A percentile compares a stretch with the other conserved stretches of the same genome.
Evolutionary conservation across 1,284 basidiomycete genomes (phyloP).

Genomic region (Lentinula novae-zelandiae): DNA sequence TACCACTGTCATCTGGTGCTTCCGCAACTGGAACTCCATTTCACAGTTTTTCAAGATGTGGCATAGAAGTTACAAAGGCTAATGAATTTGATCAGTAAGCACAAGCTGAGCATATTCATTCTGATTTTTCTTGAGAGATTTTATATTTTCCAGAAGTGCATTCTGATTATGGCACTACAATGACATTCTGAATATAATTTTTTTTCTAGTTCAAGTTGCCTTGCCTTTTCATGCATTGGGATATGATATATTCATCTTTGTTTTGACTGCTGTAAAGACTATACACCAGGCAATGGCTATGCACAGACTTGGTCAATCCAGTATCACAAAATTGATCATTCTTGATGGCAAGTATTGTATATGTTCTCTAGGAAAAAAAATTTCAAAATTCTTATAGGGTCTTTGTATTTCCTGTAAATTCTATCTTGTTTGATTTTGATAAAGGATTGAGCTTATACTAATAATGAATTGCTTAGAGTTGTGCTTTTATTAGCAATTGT

Average conservation of each 20-base stretch:
- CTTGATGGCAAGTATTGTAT: neutral
- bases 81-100: neutral
- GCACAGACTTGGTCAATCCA: neutral
- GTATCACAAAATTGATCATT: neutral
- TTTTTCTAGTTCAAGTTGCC: neutral
- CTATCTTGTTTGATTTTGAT: neutral
- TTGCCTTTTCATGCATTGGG: neutral
- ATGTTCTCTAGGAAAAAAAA: too few species aligned
- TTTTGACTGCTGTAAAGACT: neutral
- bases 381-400: neutral
- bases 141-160: too few species aligned
- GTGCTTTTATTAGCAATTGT: too few species aligned
- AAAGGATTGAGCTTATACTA: neutral
- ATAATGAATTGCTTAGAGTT: too few species aligned
- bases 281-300: neutral
- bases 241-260: neutral
- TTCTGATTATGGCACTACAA: too few species aligned
- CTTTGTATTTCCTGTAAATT: neutral
- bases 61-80: neutral
- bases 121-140: too few species aligned
- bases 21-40: neutral
- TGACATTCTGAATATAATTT: too few species aligned
- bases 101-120: too few species aligned
- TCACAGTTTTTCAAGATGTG: neutral
- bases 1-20: neutral